These are phyloP conservation scores for Blastosporella zonata DNA, from an alignment of 1,284 basidiomycete species.

Conservation along the genomic window DNA sequence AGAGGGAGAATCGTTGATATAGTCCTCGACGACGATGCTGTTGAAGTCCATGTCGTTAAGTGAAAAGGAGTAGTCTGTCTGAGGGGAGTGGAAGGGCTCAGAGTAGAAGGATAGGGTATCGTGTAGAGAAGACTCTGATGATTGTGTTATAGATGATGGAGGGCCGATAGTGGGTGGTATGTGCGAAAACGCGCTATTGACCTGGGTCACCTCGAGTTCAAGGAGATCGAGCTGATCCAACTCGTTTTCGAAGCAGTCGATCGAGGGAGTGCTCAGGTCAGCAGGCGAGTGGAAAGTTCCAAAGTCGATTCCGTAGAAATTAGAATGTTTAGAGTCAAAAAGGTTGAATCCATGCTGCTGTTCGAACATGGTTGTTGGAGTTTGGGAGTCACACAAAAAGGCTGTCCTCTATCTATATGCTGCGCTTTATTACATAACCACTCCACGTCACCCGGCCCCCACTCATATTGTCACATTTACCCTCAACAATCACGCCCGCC, in stretches of 20 bases:
- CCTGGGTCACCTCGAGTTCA: slow-evolving; percentile 58
- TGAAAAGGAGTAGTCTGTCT: slow-evolving; percentile 52
- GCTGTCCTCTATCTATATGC: slow-evolving; percentile 1
- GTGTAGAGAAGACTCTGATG: slow-evolving; percentile 67
- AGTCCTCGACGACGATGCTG: slow-evolving; percentile 55
- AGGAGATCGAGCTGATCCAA: slow-evolving; percentile 75
- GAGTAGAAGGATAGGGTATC: slow-evolving; percentile 66
- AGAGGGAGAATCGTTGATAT: slow-evolving; percentile 49
- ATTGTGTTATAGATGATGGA: slow-evolving; percentile 73
- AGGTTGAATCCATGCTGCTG: slow-evolving; percentile 12
- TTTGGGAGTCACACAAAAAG: neutral
- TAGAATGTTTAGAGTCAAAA: slow-evolving; percentile 34
- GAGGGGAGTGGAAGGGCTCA: slow-evolving; percentile 61
- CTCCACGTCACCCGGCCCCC: neutral
- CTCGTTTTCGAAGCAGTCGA: slow-evolving; percentile 78
- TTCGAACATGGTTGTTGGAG: slow-evolving; percentile 13
- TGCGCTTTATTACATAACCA: slow-evolving; percentile 11
- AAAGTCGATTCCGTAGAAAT: slow-evolving; percentile 52
- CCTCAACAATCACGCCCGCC: slow-evolving; percentile 48
- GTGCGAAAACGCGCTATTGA: slow-evolving; percentile 58
- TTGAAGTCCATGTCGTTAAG: slow-evolving; percentile 75
- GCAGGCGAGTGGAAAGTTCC: slow-evolving; percentile 63
- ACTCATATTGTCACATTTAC: neutral
- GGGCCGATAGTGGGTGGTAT: slow-evolving; percentile 64
- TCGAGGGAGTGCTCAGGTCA: slow-evolving; percentile 69